Percentiles rank a stretch among this genome's conserved stretches.
These are phyloP conservation scores for Sarocladium brachiariae DNA, from an alignment of 2,329 filamentous ascomycete genomes.

Conservation along the genomic window DNA sequence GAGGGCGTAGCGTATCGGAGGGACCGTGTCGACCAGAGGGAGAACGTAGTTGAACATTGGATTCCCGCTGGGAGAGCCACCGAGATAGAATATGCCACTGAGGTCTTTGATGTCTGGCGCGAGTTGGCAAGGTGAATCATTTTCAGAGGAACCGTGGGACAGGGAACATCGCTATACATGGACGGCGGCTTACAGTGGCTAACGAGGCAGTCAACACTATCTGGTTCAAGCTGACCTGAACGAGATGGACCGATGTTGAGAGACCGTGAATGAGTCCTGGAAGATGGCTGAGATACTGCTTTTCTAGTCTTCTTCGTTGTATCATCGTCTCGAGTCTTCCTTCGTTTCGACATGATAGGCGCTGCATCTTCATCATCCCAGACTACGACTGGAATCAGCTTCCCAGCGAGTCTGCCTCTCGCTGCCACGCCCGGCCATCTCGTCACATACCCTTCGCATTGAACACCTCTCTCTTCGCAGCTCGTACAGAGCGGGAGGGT, in stretches of 20 bases:
- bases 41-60: constrained; percentile 10
- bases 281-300: background rate
- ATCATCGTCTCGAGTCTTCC: too few species aligned
- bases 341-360: background rate
- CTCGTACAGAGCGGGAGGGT: constrained; percentile 3
- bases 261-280: background rate
- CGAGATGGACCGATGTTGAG: background rate
- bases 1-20: constrained; percentile 6
- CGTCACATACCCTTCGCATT: constrained; percentile 10
- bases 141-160: too few species aligned
- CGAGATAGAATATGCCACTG: constrained; percentile 10
- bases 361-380: background rate
- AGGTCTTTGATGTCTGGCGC: constrained; percentile 8
- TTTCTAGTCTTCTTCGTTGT: background rate
- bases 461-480: constrained; percentile 4
- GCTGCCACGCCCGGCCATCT: constrained; percentile 10
- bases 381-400: constrained; percentile 7
- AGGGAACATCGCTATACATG: background rate
- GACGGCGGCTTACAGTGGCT: background rate
- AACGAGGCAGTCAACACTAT: background rate
- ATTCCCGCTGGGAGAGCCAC: background rate
- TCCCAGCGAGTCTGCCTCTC: constrained; percentile 8
- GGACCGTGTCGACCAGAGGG: constrained; percentile 8
- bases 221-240: background rate
- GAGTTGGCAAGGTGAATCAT: too few species aligned